A percentile compares a stretch with the other conserved stretches of the same genome.
Conservation (phyloP, 2,329 filamentous ascomycete genomes). For the Orbilia oligospora region DNA sequence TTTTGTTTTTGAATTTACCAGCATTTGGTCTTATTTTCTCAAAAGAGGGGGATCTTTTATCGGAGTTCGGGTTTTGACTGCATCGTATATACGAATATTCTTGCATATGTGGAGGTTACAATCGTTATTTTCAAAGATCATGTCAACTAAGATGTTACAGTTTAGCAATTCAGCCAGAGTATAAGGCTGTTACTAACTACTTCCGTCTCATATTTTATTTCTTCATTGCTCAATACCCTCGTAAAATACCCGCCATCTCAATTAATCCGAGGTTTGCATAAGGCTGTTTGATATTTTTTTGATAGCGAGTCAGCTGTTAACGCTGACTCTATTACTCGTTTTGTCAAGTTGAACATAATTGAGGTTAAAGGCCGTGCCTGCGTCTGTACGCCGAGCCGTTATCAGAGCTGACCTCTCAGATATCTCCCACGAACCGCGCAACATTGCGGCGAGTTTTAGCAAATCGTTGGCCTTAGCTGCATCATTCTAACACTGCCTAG, state of each 20-base stretch:
- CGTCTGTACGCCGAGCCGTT: slow-evolving; percentile 19
- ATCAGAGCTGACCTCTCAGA: slow-evolving; percentile 24
- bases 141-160: neutral
- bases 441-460: slow-evolving; percentile 10
- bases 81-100: slow-evolving; percentile 23
- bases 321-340: slow-evolving; percentile 12
- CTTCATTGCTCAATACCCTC: slow-evolving; percentile 1
- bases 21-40: neutral
- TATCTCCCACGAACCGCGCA: neutral
- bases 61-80: slow-evolving; percentile 39
- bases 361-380: slow-evolving; percentile 39
- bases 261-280: slow-evolving; percentile 12
- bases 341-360: slow-evolving; percentile 29
- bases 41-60: slow-evolving; percentile 2
- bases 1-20: neutral
- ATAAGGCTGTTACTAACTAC: neutral
- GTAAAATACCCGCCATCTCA: slow-evolving; percentile 9
- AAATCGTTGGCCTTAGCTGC: neutral
- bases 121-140: neutral
- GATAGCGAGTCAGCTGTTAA: slow-evolving; percentile 20
- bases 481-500: slow-evolving; percentile 1
- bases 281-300: neutral
- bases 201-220: neutral
- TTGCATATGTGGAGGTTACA: slow-evolving; percentile 10
- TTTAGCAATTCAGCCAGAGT: neutral